These are phyloP conservation scores for Solanum sitiens DNA, from an alignment of 257 asterid genomes.

Conservation along the genomic window DNA sequence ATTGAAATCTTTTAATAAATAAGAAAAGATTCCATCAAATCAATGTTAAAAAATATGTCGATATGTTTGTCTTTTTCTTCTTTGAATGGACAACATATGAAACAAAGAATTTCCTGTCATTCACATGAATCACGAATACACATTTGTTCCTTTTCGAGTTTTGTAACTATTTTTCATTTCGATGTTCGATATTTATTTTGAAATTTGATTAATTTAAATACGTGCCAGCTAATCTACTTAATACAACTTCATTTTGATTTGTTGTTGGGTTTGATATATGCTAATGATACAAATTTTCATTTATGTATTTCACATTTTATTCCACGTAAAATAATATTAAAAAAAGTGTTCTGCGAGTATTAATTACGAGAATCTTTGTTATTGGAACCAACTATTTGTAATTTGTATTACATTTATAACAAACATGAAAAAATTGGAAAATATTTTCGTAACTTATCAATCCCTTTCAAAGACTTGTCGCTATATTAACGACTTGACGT, in stretches of 20 bases:
- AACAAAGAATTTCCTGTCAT: neutral
- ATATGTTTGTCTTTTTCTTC: neutral
- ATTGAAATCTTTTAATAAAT: neutral
- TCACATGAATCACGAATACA: neutral
- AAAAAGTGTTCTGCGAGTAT: too few relatives aligned
- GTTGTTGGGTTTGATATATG: neutral
- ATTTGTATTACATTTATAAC: too few relatives aligned
- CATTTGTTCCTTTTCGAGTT: neutral
- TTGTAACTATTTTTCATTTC: accelerated
- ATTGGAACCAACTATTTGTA: neutral
- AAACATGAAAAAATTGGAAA: neutral
- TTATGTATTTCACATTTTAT: neutral
- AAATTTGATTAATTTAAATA: accelerated
- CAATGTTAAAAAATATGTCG: neutral
- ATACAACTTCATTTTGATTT: neutral
- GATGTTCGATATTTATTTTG: too few relatives aligned
- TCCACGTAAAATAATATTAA: neutral
- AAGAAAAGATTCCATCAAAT: neutral
- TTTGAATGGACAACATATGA: neutral
- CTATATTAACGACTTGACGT: neutral
- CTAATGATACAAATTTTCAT: neutral
- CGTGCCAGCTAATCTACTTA: accelerated
- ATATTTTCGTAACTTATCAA: neutral
- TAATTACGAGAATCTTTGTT: neutral
- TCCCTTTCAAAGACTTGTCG: neutral